Evolutionary conservation across 106 monocot genomes (phyloP), one percentile per base, ranked within the genome.

Genomic region (Allium sativum): DNA sequence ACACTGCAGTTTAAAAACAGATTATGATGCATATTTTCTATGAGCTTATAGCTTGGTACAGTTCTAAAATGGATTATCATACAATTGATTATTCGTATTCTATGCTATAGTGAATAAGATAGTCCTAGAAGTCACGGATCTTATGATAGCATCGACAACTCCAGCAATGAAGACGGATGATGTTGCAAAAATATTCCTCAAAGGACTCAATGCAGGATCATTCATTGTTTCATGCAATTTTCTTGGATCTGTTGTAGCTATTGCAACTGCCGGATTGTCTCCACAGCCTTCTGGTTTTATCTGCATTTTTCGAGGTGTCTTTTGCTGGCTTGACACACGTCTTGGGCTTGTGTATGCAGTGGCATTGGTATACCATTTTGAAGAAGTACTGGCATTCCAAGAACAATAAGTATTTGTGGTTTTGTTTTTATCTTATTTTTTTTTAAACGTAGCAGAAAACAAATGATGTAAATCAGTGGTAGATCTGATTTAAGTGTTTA

Each of bases 221-320:
- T 91, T 91, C 62, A 83, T 53, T 9, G 63, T 91, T 7, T 56
- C 82, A 13, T 91, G 86, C 62, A 86, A 82, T 65, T 83, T 91
- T 41, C 82, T 80, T 12, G 91, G 91, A 12, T 10, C 62, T n/a
- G 83, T 91, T 82, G 64, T 91, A 2, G 53, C 91, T 55, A 71
- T 91, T 48, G 86, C 86, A 40, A 83, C 86, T 45, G 73, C 68
- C 56, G 91, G 91, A 56, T 57, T 91, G 48, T 86, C 91, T 45
- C 91, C 91, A 10, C 91, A 91, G 58, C 68, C 82, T 15, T 91
- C 90, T n/a, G 13, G 72, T 54, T 20, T 8, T 86, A 42, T 56
- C 56, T 42, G 91, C 91, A 61, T 71, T 83, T 46, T 10, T 70
- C 14, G 91, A 91, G 71, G 69, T 91, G 14, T 3, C 78, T 62